phyloP scores from a whole-genome alignment of 306 rosid genomes.

The Acacia confusa region DNA sequence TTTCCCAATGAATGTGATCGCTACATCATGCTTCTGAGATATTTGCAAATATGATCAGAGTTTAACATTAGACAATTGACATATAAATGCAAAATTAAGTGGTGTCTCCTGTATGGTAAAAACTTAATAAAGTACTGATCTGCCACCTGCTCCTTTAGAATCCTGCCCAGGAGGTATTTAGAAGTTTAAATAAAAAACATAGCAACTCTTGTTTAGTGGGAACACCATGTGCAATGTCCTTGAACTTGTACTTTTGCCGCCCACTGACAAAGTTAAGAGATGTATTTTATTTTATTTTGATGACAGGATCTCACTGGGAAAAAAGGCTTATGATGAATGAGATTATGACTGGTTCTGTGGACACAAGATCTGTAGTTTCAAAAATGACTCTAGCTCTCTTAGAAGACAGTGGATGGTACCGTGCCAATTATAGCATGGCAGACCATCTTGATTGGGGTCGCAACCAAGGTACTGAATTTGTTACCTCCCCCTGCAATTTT shows the following conservation, averaged over 20 bases:
- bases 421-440: slow-evolving; percentile 97
- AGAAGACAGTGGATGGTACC: slow-evolving; percentile 99
- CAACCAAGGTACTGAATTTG: slow-evolving; percentile 91
- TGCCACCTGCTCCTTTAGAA: slow-evolving; percentile 4
- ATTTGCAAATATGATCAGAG: slow-evolving; percentile 7
- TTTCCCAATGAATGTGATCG: slow-evolving; percentile 1
- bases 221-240: not conserved
- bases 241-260: slow-evolving; percentile 12
- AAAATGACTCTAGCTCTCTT: slow-evolving; percentile 94
- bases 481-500: slow-evolving; percentile 80
- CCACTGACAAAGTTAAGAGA: slow-evolving; percentile 10
- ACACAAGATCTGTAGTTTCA: slow-evolving; percentile 96
- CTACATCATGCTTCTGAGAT: slow-evolving; percentile 11
- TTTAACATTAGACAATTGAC: slow-evolving; percentile 9
- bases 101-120: not conserved
- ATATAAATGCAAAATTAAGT: slow-evolving; percentile 3
- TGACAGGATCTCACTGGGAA: slow-evolving; percentile 96
- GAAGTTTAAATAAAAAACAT: not conserved
- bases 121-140: not conserved
- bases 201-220: not conserved
- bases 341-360: slow-evolving; percentile 99
- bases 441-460: slow-evolving; percentile 98
- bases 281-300: not conserved
- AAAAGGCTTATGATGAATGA: slow-evolving; percentile 98
- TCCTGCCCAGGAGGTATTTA: not conserved